Evolutionary conservation across 257 asterid genomes (phyloP), one percentile per base, ranked within the genome.

Genomic region (Voacanga thouarsii): DNA sequence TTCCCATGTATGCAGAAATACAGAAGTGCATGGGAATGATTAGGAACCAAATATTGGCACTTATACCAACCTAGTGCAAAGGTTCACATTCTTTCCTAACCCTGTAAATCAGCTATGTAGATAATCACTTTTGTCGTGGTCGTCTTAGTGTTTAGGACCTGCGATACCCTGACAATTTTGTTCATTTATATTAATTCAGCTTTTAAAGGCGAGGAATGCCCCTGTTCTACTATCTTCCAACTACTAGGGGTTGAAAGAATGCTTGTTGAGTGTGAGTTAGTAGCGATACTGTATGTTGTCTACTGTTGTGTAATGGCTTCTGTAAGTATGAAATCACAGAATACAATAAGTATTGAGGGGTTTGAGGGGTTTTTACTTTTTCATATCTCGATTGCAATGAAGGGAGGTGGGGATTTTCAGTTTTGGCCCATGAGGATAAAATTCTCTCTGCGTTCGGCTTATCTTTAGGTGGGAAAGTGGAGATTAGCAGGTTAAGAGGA

Each of bases 11-110:
- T 82, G 84, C 90, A 2, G 97, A 96, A 81, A 93, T 96, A 83
- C 97, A 92, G 77, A 92, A 96, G 84, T 93, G 99, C 82, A 90
- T 96, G 87, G 97, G 99, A 73, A 96, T 96, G 64, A 90, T 96
- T 88, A 92, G 85, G 90, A 96, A 89, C 95, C 97, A 96, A 83
- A 96, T 96, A 80, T 79, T 93, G 89, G 98, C 98, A 18, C 89
- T 93, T 26, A 85, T 96, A 85, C 97, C 99, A 30, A 93, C 96
- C 39, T 92, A 88, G 53, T 0, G 12, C 21, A 41, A 68, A 67
- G 7, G 7, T 68, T 21, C 30, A 21, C 28, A 68, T 67, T 67
- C 72, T 41, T 43, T 39, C 11, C 50, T 67, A 67, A 67, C 53
- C 72, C 72, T 39, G 72, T 67, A 67, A 21, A 68, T 68, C 33